phyloP scores from a whole-genome alignment of 176 grass and related monocot species.

The Paspalum notatum region DNA sequence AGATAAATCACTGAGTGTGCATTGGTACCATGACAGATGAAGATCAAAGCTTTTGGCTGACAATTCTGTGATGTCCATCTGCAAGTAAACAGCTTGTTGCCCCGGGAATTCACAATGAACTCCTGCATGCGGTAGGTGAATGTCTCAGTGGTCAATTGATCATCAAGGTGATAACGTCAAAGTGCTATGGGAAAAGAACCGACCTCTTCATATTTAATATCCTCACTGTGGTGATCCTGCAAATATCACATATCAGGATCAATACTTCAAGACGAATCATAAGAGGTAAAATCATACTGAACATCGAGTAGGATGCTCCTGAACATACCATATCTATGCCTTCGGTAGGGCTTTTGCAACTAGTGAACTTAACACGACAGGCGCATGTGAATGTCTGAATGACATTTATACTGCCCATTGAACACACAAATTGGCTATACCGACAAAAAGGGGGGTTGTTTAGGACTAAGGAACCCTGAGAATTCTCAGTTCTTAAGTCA shows the following conservation, averaged over 20 bases:
- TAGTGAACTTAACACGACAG: not conserved
- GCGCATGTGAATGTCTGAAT: not conserved
- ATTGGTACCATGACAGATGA: slow-evolving; percentile 58
- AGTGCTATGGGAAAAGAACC: not conserved
- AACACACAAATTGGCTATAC: not conserved
- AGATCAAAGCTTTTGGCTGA: slow-evolving; percentile 60
- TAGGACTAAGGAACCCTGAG: slow-evolving; percentile 2
- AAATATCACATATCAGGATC: not conserved
- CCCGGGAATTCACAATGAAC: slow-evolving; percentile 56
- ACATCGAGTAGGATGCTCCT: slow-evolving; percentile 1
- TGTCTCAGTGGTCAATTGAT: not conserved
- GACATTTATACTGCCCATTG: slow-evolving; percentile 13
- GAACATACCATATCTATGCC: slow-evolving; percentile 35
- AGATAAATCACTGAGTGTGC: not conserved
- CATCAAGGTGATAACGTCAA: not conserved
- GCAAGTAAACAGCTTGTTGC: slow-evolving; percentile 59
- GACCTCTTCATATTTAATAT: slow-evolving; percentile 49
- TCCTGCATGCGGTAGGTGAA: slow-evolving; percentile 44
- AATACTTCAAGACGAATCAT: not conserved
- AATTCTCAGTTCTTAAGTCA: not conserved
- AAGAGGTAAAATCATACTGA: not conserved
- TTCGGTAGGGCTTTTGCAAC: not conserved
- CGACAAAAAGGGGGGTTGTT: not conserved
- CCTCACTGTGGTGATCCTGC: slow-evolving; percentile 7
- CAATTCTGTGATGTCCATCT: slow-evolving; percentile 44